phyloP scores from a whole-genome alignment of 352 stramenopile genomes.

The Phytophthora syringae region DNA sequence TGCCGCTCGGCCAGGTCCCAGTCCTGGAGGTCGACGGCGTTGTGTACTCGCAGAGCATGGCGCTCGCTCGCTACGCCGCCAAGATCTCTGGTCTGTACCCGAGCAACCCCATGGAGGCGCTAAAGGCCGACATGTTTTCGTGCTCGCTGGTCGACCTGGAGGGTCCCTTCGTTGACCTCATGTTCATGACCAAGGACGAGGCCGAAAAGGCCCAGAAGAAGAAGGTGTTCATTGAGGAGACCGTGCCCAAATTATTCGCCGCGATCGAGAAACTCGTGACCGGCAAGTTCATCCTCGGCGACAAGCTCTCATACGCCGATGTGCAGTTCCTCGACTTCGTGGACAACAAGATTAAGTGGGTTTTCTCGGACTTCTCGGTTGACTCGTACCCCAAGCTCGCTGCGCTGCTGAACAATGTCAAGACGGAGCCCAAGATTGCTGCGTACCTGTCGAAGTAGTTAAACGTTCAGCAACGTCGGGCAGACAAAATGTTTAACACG shows the following conservation, averaged over 20 bases:
- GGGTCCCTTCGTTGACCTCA: constrained; percentile 23
- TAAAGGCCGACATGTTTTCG: constrained; percentile 42
- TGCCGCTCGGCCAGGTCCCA: constrained; percentile 52
- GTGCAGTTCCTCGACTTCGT: background rate
- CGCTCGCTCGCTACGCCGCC: constrained; percentile 52
- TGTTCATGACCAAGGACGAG: constrained; percentile 44
- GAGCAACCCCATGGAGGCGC: constrained; percentile 26
- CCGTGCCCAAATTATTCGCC: constrained; percentile 40
- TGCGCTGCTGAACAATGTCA: constrained; percentile 44
- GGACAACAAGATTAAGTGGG: constrained; percentile 46
- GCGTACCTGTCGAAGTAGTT: constrained; percentile 53
- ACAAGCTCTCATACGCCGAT: background rate
- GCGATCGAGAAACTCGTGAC: constrained; percentile 52
- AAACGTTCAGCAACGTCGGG: no score
- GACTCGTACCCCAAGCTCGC: constrained; percentile 52
- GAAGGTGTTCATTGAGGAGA: constrained; percentile 48
- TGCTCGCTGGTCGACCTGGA: constrained; percentile 30
- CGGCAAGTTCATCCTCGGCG: background rate
- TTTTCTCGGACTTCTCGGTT: constrained; percentile 23
- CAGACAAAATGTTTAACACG: no score
- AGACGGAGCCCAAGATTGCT: constrained; percentile 46
- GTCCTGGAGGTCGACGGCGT: constrained; percentile 45
- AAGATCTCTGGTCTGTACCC: constrained; percentile 47
- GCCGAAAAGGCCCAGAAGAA: constrained; percentile 45
- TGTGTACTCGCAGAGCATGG: constrained; percentile 45